A percentile compares a stretch with the other conserved stretches of the same genome.
phyloP scores from a whole-genome alignment of 2,329 filamentous ascomycete species.

The Fusarium circinatum region DNA sequence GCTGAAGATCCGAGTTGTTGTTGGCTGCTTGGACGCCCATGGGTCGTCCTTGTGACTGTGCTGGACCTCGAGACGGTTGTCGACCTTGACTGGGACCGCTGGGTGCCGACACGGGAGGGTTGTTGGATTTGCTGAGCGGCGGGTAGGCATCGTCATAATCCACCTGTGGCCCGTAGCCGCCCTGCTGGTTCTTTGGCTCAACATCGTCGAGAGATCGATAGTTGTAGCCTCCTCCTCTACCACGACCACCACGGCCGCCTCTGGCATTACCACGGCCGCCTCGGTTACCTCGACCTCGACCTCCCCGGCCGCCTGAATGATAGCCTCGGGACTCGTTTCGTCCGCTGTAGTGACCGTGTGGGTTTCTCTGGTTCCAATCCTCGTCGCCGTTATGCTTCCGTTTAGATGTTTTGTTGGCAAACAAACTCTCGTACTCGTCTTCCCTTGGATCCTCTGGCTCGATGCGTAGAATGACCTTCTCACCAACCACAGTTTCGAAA shows the following conservation, averaged over 20 bases:
- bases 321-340: conserved; percentile 55
- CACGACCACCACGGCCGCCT: conserved; percentile 56
- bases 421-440: conserved; percentile 71
- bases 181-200: conserved; percentile 58
- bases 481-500: conserved; percentile 85
- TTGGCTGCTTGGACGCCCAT: conserved; percentile 37
- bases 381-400: conserved; percentile 67
- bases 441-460: conserved; percentile 75
- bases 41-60: conserved; percentile 37
- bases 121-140: conserved; percentile 39
- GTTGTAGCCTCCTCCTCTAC: conserved; percentile 60
- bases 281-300: conserved; percentile 52
- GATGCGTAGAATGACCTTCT: conserved; percentile 85
- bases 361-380: conserved; percentile 49
- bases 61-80: conserved; percentile 36
- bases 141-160: conserved; percentile 59
- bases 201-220: conserved; percentile 78
- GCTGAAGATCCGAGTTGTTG: conserved; percentile 41
- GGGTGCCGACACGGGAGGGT: conserved; percentile 31
- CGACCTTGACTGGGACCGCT: conserved; percentile 38
- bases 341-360: conserved; percentile 49
- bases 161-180: conserved; percentile 54
- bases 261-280: conserved; percentile 52
- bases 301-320: conserved; percentile 56
- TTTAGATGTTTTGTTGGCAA: conserved; percentile 68